Conservation (phyloP, 257 asterid species). For the Ilex asprella region DNA sequence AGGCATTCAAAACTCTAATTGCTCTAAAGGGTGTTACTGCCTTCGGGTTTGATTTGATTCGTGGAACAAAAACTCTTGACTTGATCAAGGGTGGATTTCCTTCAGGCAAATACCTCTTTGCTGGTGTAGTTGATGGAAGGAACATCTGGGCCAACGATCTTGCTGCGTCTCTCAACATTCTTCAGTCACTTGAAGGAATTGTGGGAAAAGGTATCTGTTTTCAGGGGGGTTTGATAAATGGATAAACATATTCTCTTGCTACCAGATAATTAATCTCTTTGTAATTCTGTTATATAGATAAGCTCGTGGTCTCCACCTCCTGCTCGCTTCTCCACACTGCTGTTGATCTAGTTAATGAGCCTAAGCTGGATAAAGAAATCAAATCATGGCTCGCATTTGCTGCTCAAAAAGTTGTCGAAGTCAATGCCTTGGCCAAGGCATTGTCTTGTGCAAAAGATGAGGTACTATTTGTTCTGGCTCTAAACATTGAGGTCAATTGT, state of each 20-base stretch:
- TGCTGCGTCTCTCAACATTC: not conserved
- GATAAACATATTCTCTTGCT: not conserved
- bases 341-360: conserved; percentile 2
- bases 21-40: conserved; percentile 66
- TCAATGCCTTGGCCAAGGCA: conserved; percentile 4
- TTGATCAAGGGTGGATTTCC: conserved; percentile 5
- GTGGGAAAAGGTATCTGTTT: not conserved
- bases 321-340: conserved; percentile 4
- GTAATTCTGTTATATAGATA: not conserved
- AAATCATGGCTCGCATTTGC: conserved; percentile 4
- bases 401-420: conserved; percentile 4
- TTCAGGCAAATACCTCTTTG: conserved; percentile 3
- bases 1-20: conserved; percentile 70
- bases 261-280: not conserved
- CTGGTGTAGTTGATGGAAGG: conserved; percentile 3
- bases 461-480: not conserved
- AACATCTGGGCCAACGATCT: conserved; percentile 5
- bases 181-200: not conserved
- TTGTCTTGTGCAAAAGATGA: not conserved
- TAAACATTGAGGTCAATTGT: too few species aligned
- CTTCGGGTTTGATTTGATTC: conserved; percentile 84
- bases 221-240: too few species aligned
- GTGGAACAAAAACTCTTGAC: conserved; percentile 45
- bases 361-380: not conserved
- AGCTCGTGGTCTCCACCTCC: conserved; percentile 4